Conservation (phyloP, 257 asterid genomes). For the Lantana camara region DNA sequence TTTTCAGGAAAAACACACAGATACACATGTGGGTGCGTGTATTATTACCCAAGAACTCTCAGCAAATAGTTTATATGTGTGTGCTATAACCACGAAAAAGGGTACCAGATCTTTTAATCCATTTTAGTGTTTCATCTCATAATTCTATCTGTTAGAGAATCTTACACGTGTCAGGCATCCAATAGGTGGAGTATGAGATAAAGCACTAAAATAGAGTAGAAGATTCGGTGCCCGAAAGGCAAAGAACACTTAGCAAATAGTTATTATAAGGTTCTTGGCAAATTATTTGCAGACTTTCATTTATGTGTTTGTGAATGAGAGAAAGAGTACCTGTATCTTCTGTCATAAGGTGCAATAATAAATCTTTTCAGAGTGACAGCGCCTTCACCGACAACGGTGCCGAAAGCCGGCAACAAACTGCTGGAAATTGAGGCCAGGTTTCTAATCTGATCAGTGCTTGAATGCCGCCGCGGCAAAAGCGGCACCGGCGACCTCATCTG, state of each 20-base stretch:
- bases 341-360: conserved; percentile 76
- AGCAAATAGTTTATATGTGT: neutral
- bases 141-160: too few species aligned
- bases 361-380: conserved; percentile 40
- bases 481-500: conserved; percentile 61
- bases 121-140: too few species aligned
- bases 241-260: conserved; percentile 11
- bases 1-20: too few species aligned
- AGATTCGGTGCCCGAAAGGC: too few species aligned
- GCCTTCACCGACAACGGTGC: conserved; percentile 71
- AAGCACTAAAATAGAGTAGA: too few species aligned
- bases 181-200: too few species aligned
- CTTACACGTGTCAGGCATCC: too few species aligned
- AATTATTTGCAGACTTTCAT: neutral
- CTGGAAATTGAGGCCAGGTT: conserved; percentile 85
- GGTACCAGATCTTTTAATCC: too few species aligned
- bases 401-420: conserved; percentile 90
- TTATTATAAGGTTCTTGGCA: neutral
- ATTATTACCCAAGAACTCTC: too few species aligned
- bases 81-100: neutral
- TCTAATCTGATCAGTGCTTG: conserved; percentile 49
- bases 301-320: neutral
- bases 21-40: conserved; percentile 1
- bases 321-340: conserved; percentile 68
- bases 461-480: conserved; percentile 52